phyloP scores from a whole-genome alignment of 441 rosid species.

The Corymbia citriodora region DNA sequence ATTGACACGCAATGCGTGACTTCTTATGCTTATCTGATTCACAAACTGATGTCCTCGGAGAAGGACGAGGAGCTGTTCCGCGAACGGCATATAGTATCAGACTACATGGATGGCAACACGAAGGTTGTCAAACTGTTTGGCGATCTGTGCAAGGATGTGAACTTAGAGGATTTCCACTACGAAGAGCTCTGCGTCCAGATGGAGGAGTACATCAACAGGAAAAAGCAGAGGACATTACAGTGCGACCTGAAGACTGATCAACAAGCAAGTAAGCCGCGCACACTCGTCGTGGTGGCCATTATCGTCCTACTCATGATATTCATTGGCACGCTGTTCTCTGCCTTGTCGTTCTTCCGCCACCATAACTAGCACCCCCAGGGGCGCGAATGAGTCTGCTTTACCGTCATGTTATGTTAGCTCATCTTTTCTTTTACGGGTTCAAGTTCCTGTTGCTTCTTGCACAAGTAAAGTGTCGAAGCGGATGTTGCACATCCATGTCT shows the following conservation, averaged over 20 bases:
- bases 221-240: constrained; percentile 1
- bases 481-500: not conserved
- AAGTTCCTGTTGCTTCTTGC: not conserved
- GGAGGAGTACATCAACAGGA: constrained; percentile 8
- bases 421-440: not conserved
- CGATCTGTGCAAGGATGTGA: constrained; percentile 17
- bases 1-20: constrained; percentile 23
- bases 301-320: constrained; percentile 14
- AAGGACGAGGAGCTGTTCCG: constrained; percentile 29
- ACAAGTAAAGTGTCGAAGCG: not conserved
- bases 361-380: not conserved
- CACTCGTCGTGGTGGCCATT: not conserved
- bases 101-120: not conserved
- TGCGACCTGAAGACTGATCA: not conserved
- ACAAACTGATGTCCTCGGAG: constrained; percentile 11
- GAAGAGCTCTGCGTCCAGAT: constrained; percentile 38
- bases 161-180: constrained; percentile 26
- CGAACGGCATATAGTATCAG: constrained; percentile 13
- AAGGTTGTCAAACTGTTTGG: constrained; percentile 14
- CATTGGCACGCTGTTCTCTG: constrained; percentile 24
- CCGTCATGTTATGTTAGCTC: not conserved
- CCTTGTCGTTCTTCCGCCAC: constrained; percentile 21
- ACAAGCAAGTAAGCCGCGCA: not conserved
- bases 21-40: constrained; percentile 37
- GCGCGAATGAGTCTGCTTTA: not conserved